A percentile compares a stretch with the other conserved stretches of the same genome.
Evolutionary conservation across 2,329 filamentous ascomycete genomes (phyloP).

Genomic region (Emmonsia crescens): DNA sequence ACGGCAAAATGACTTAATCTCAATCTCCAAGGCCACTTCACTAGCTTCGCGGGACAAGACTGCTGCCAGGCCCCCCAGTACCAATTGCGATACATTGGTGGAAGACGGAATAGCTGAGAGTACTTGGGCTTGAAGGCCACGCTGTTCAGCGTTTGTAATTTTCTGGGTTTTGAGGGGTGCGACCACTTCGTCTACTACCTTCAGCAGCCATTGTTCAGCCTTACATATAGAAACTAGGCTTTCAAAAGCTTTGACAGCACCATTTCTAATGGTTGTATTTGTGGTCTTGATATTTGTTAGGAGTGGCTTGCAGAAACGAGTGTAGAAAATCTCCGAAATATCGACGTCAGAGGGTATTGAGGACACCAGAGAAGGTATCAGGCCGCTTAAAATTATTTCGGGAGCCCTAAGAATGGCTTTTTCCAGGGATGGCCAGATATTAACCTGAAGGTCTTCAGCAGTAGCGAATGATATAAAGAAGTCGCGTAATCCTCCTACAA

Average conservation of each 20-base stretch:
- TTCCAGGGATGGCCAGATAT: slow-evolving; percentile 71
- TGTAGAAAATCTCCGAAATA: slow-evolving; percentile 60
- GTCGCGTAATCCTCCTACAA: slow-evolving; percentile 63
- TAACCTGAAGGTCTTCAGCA: slow-evolving; percentile 60
- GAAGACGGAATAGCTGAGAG: slow-evolving; percentile 55
- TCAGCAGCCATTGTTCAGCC: slow-evolving; percentile 46
- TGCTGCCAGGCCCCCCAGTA: slow-evolving; percentile 55
- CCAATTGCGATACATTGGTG: slow-evolving; percentile 51
- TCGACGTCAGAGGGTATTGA: slow-evolving; percentile 63
- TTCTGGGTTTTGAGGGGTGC: slow-evolving; percentile 73
- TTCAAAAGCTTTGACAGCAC: slow-evolving; percentile 63
- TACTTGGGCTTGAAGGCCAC: slow-evolving; percentile 72
- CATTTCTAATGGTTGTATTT: slow-evolving; percentile 64
- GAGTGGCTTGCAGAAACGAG: slow-evolving; percentile 71
- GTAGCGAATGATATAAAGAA: slow-evolving; percentile 72
- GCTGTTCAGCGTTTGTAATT: slow-evolving; percentile 72
- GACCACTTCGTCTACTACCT: slow-evolving; percentile 67
- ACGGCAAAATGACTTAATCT: slow-evolving; percentile 59
- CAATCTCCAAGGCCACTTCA: slow-evolving; percentile 66
- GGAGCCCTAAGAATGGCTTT: slow-evolving; percentile 82
- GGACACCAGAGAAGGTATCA: slow-evolving; percentile 61
- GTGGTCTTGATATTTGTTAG: slow-evolving; percentile 87
- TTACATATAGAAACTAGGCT: slow-evolving; percentile 56
- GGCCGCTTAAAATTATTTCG: slow-evolving; percentile 72
- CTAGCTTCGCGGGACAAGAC: slow-evolving; percentile 78